These are phyloP conservation scores for Candida patagonica DNA, from an alignment of 805 yeast genomes.

Conservation along the genomic window DNA sequence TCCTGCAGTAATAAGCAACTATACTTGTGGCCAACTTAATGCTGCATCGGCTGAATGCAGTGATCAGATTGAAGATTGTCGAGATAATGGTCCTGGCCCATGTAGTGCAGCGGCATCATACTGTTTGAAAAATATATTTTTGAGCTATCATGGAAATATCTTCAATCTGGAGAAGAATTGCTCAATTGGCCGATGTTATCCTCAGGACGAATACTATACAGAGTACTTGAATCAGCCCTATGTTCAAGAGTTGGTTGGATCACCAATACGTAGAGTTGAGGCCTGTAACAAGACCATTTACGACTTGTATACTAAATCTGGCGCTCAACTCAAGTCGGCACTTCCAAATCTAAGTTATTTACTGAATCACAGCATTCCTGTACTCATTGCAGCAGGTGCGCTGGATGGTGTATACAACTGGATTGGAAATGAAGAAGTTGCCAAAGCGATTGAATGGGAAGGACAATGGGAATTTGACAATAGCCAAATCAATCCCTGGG, in stretches of 20 bases:
- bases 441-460: conserved; percentile 56
- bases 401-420: conserved; percentile 91
- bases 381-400: conserved; percentile 86
- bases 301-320: conserved; percentile 68
- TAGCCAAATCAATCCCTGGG: conserved; percentile 27
- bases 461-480: conserved; percentile 44
- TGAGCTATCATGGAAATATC: conserved; percentile 60
- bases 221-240: conserved; percentile 62
- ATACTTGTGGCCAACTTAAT: conserved; percentile 58
- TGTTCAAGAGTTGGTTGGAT: conserved; percentile 65
- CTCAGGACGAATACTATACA: conserved; percentile 60
- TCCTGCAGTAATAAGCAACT: conserved; percentile 55
- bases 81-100: conserved; percentile 52
- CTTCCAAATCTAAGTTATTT: conserved; percentile 58
- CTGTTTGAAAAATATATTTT: conserved; percentile 61
- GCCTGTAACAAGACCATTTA: conserved; percentile 56
- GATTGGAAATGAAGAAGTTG: conserved; percentile 87
- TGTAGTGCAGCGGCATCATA: conserved; percentile 82
- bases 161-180: conserved; percentile 52
- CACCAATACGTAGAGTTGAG: conserved; percentile 60
- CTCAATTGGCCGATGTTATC: conserved; percentile 46
- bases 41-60: conserved; percentile 57
- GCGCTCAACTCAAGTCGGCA: conserved; percentile 85
- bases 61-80: conserved; percentile 54
- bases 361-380: conserved; percentile 65